Evolutionary conservation across 495 filamentous ascomycete species (phyloP).

Genomic region (Jackrogersella minutella): DNA sequence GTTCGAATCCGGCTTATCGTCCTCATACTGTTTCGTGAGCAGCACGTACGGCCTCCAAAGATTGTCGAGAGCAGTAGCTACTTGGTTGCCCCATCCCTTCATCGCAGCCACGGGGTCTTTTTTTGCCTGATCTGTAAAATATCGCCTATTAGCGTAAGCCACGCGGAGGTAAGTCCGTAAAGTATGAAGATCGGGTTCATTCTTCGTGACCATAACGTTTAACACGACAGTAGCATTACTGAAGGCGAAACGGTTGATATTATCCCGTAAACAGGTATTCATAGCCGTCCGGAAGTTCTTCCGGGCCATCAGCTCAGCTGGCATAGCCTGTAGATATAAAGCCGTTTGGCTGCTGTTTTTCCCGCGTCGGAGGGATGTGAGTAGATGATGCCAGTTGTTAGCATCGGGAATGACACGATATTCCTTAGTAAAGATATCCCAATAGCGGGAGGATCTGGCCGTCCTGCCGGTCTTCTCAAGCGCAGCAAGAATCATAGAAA

Average conservation of each 20-base stretch:
- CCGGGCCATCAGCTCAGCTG: slow-evolving; percentile 46
- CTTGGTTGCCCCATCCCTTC: slow-evolving; percentile 43
- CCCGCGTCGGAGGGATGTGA: slow-evolving; percentile 70
- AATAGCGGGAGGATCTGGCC: slow-evolving; percentile 68
- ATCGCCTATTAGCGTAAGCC: slow-evolving; percentile 45
- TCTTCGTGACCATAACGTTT: slow-evolving; percentile 58
- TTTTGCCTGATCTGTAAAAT: slow-evolving; percentile 22
- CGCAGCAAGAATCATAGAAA: slow-evolving; percentile 72
- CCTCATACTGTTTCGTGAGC: slow-evolving; percentile 37
- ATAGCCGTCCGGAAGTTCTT: slow-evolving; percentile 77
- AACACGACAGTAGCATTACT: slow-evolving; percentile 64
- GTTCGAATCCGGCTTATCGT: slow-evolving; percentile 23
- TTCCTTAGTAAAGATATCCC: slow-evolving; percentile 69
- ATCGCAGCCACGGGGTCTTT: slow-evolving; percentile 26
- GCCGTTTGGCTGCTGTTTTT: slow-evolving; percentile 66
- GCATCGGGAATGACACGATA: slow-evolving; percentile 71
- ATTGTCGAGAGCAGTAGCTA: slow-evolving; percentile 48
- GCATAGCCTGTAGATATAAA: slow-evolving; percentile 61
- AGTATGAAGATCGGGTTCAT: slow-evolving; percentile 53
- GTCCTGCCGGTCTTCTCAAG: slow-evolving; percentile 61
- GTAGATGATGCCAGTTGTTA: slow-evolving; percentile 69
- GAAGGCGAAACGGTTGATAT: slow-evolving; percentile 70
- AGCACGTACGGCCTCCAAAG: slow-evolving; percentile 50
- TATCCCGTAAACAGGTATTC: slow-evolving; percentile 72
- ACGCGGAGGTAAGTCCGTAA: slow-evolving; percentile 52